Percentiles rank a stretch among this genome's conserved stretches.
These are phyloP conservation scores for Colletotrichum sp. DNA, from an alignment of 2,329 filamentous ascomycete genomes.

Conservation along the genomic window DNA sequence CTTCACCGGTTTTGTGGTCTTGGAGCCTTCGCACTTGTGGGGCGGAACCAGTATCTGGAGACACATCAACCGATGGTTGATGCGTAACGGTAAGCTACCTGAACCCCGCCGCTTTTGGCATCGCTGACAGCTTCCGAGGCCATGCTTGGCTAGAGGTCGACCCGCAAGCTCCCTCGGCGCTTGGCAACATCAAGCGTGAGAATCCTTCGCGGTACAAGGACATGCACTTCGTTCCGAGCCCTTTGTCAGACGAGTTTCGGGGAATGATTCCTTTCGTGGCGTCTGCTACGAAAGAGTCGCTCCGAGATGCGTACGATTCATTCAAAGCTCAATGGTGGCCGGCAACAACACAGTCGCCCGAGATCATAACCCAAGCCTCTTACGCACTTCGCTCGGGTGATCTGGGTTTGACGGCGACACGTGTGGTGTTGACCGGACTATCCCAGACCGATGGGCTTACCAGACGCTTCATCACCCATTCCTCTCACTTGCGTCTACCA, in stretches of 20 bases:
- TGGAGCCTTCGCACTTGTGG: constrained; percentile 22
- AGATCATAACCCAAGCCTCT: constrained; percentile 19
- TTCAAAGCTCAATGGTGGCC: constrained; percentile 24
- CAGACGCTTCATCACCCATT: constrained; percentile 4
- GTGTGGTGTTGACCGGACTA: constrained; percentile 17
- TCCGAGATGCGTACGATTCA: constrained; percentile 7
- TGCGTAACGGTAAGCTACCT: constrained; percentile 18
- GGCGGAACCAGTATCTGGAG: constrained; percentile 24
- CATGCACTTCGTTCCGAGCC: neutral
- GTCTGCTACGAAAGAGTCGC: constrained; percentile 13
- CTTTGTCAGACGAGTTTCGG: constrained; percentile 10
- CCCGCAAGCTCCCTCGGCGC: constrained; percentile 20
- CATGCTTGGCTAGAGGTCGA: constrained; percentile 24
- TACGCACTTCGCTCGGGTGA: constrained; percentile 13
- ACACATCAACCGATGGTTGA: constrained; percentile 22
- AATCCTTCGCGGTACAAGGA: constrained; percentile 19
- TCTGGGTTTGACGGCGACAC: neutral
- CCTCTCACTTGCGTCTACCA: constrained; percentile 17
- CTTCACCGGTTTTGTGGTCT: constrained; percentile 19
- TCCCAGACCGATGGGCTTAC: constrained; percentile 22
- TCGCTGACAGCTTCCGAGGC: neutral
- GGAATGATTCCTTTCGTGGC: constrained; percentile 18
- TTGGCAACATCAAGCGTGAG: constrained; percentile 19
- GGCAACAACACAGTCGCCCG: constrained; percentile 18
- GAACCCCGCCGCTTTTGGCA: neutral